phyloP scores from a whole-genome alignment of 345 rosid species.

The Brassica nigra region DNA sequence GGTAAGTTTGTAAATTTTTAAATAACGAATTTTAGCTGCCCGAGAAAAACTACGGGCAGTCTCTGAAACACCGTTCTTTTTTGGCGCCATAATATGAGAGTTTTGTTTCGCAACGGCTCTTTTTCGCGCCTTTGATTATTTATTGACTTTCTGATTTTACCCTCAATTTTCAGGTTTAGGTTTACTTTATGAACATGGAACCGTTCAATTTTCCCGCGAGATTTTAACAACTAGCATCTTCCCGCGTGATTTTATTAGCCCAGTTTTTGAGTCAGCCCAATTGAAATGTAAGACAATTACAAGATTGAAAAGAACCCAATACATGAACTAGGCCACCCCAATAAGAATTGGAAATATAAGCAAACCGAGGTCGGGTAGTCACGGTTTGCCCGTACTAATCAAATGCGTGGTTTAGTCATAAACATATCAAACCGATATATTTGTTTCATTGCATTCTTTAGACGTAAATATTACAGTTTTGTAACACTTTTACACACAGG shows the following conservation, averaged over 20 bases:
- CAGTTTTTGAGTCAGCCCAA: neutral
- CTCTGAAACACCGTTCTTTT: conserved; percentile 39
- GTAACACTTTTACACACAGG: neutral
- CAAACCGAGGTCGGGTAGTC: neutral
- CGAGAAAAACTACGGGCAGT: conserved; percentile 62
- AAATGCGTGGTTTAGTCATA: neutral
- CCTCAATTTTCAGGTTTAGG: conserved; percentile 22
- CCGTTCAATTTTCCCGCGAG: conserved; percentile 16
- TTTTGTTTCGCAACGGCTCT: conserved; percentile 64
- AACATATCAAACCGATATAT: neutral
- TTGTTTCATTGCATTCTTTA: neutral
- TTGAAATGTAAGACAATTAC: neutral
- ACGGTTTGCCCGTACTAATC: neutral
- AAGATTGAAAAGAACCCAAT: neutral
- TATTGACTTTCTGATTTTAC: conserved; percentile 16
- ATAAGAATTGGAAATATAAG: neutral
- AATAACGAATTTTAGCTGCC: conserved; percentile 43
- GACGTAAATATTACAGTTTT: neutral
- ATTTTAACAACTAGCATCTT: neutral
- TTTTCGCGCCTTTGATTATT: conserved; percentile 58
- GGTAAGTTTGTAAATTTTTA: neutral
- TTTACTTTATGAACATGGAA: neutral
- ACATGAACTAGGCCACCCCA: neutral
- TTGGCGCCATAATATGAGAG: conserved; percentile 60
- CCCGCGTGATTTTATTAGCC: neutral